These are phyloP conservation scores for Plasmodium coatneyi DNA, from an alignment of 169 alveolate genomes.

Conservation along the genomic window DNA sequence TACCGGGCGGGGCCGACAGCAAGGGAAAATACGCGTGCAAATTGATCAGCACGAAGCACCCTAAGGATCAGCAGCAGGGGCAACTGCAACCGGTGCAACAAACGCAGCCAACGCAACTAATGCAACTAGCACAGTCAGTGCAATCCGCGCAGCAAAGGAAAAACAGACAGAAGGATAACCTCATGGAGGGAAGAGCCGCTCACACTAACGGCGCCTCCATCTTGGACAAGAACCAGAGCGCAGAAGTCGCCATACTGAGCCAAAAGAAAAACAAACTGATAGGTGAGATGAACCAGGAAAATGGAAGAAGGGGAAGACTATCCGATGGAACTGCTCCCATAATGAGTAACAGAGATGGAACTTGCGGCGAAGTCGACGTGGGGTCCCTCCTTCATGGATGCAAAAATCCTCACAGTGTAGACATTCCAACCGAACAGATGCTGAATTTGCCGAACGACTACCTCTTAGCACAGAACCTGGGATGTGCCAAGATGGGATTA, in stretches of 20 bases:
- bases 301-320: neutral
- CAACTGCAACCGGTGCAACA: neutral
- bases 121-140: neutral
- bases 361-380: neutral
- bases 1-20: neutral
- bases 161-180: constrained; percentile 16
- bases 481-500: neutral
- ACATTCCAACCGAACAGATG: neutral
- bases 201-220: too few relatives aligned
- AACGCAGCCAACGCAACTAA: neutral
- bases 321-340: neutral
- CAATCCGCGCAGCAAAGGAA: constrained; percentile 1
- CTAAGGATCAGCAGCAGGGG: constrained; percentile 8
- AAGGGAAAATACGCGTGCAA: constrained; percentile 18
- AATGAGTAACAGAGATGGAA: neutral
- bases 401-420: neutral
- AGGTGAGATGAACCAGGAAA: neutral
- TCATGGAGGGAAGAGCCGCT: neutral
- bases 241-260: neutral
- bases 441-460: neutral
- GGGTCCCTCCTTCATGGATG: neutral
- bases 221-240: neutral
- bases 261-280: neutral
- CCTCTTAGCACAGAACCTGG: neutral
- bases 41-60: neutral